Evolutionary conservation across 805 yeast species (phyloP).

Genomic region (Cyberlindnera mississippiensis): DNA sequence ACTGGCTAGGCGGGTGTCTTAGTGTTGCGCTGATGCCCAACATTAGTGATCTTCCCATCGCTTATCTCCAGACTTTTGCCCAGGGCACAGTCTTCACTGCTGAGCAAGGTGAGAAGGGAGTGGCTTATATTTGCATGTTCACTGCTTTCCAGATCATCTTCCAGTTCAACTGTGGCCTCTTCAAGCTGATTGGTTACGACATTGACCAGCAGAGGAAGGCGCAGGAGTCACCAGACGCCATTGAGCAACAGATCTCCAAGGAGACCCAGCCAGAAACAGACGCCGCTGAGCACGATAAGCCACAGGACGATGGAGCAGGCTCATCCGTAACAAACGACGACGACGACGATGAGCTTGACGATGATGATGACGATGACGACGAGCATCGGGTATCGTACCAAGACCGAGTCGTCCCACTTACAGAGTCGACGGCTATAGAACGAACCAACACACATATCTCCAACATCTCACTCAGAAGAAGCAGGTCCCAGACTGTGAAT

Average conservation of each 20-base stretch:
- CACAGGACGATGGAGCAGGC: not conserved
- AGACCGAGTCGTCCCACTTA: constrained; percentile 1
- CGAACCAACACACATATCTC: constrained; percentile 15
- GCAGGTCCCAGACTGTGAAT: constrained; percentile 32
- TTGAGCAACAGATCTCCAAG: not conserved
- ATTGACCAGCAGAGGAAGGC: constrained; percentile 25
- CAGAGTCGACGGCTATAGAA: constrained; percentile 3
- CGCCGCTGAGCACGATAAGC: not conserved
- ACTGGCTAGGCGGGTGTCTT: constrained; percentile 69
- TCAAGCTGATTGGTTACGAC: constrained; percentile 65
- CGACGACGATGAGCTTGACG: not conserved
- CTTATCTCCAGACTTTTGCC: constrained; percentile 66
- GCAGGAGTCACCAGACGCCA: not conserved
- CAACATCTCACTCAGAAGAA: constrained; percentile 14
- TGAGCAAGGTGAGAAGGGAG: constrained; percentile 66
- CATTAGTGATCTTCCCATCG: constrained; percentile 74
- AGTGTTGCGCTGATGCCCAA: constrained; percentile 72
- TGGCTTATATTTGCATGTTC: constrained; percentile 77
- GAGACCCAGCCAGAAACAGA: not conserved
- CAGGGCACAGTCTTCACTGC: constrained; percentile 44
- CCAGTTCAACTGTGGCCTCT: constrained; percentile 76
- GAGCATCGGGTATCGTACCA: not conserved
- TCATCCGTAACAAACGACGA: not conserved
- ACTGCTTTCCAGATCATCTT: constrained; percentile 56
- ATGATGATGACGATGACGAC: not conserved